phyloP scores from a whole-genome alignment of 2,329 filamentous ascomycete genomes.

The Epichloe sp. region DNA sequence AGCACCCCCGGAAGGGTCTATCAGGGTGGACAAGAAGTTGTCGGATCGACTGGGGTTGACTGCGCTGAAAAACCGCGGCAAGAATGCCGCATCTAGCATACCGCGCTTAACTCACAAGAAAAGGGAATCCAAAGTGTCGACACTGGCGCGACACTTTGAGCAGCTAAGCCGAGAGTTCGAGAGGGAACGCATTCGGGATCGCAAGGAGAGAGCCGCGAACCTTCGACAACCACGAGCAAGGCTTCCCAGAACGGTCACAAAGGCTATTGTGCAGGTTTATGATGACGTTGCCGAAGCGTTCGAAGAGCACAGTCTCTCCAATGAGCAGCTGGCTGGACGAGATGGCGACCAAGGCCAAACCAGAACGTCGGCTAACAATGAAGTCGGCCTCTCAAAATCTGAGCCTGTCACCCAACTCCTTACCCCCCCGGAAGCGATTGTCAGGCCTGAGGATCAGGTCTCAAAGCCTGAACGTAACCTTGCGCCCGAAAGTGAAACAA shows the following conservation, averaged over 20 bases:
- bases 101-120: slow-evolving; percentile 72
- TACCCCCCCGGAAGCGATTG: slow-evolving; percentile 13
- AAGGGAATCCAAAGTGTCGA: slow-evolving; percentile 69
- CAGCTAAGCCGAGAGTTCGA: slow-evolving; percentile 94
- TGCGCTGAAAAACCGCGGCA: slow-evolving; percentile 47
- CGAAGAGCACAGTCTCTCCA: slow-evolving; percentile 57
- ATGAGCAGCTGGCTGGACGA: slow-evolving; percentile 23
- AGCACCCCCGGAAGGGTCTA: slow-evolving; percentile 22
- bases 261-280: slow-evolving; percentile 91
- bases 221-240: slow-evolving; percentile 65
- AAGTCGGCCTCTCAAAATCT: slow-evolving; percentile 10
- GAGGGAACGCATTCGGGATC: slow-evolving; percentile 79
- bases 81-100: slow-evolving; percentile 60
- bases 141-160: slow-evolving; percentile 90
- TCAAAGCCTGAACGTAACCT: slow-evolving; percentile 18
- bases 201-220: slow-evolving; percentile 66
- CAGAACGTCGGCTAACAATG: slow-evolving; percentile 11
- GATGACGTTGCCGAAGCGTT: slow-evolving; percentile 88
- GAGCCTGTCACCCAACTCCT: slow-evolving; percentile 9
- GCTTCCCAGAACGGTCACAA: slow-evolving; percentile 76
- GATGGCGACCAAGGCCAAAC: slow-evolving; percentile 7
- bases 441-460: slow-evolving; percentile 12
- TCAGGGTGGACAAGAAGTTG: slow-evolving; percentile 59
- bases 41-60: slow-evolving; percentile 57
- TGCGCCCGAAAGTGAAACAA: slow-evolving; percentile 16